phyloP scores from a whole-genome alignment of 192 early-diverging fungal genomes.

The Jimgerdemannia flammicorona region DNA sequence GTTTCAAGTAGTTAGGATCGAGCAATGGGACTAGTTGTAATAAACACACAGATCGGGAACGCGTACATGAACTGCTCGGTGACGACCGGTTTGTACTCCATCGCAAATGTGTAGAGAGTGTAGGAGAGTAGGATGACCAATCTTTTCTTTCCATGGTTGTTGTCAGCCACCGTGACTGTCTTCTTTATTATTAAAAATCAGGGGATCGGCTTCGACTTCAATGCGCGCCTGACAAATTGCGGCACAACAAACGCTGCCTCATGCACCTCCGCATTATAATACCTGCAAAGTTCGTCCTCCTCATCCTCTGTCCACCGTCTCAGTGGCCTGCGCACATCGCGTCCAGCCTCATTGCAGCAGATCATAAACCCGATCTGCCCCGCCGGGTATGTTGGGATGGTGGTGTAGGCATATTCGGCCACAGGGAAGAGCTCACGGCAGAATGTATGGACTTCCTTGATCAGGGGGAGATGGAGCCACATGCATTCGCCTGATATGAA shows the following conservation, averaged over 20 bases:
- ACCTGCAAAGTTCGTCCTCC: constrained; percentile 79
- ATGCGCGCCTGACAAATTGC: constrained; percentile 69
- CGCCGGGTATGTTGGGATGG: constrained; percentile 96
- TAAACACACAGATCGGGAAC: neutral
- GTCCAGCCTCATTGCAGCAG: constrained; percentile 79
- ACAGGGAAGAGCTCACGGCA: constrained; percentile 82
- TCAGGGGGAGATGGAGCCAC: constrained; percentile 94
- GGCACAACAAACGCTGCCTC: constrained; percentile 89
- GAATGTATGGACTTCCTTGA: constrained; percentile 84
- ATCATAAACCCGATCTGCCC: constrained; percentile 97
- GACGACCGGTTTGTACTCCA: constrained; percentile 53
- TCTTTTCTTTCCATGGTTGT: no score
- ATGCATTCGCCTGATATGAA: constrained; percentile 72
- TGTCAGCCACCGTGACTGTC: no score
- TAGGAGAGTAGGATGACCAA: no score
- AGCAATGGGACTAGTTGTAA: neutral
- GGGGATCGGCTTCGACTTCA: no score
- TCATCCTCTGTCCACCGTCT: constrained; percentile 73
- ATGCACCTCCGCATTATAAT: constrained; percentile 96
- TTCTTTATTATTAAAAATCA: no score
- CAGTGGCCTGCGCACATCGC: constrained; percentile 73
- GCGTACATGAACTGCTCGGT: constrained; percentile 51
- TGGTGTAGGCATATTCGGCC: constrained; percentile 91
- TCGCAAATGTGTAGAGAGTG: constrained; percentile 1
- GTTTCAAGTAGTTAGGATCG: constrained; percentile 17